A percentile compares a stretch with the other conserved stretches of the same genome.
These are phyloP conservation scores for Russula ochroleuca DNA, from an alignment of 768 basidiomycete species.

Conservation along the genomic window DNA sequence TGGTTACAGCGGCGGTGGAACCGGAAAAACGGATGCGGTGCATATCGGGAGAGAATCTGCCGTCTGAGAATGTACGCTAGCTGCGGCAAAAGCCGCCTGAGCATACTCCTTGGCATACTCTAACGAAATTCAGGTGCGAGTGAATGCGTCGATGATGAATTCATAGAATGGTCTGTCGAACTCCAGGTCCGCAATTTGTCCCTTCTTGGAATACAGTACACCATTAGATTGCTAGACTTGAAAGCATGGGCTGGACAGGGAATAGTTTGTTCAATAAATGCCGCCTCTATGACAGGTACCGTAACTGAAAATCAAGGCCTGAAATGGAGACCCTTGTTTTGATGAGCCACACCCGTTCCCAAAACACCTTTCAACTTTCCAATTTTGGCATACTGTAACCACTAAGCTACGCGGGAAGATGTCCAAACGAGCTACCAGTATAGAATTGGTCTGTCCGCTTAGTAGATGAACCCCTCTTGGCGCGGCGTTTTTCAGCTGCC, in stretches of 20 bases:
- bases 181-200: constrained; percentile 41
- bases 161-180: constrained; percentile 80
- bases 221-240: too few relatives aligned
- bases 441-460: neutral
- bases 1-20: constrained; percentile 44
- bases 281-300: too few relatives aligned
- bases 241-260: too few relatives aligned
- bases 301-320: neutral
- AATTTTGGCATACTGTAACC: neutral
- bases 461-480: neutral
- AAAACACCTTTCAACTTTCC: constrained; percentile 4
- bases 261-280: too few relatives aligned
- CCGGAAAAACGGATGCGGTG: neutral
- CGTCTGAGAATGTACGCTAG: constrained; percentile 89
- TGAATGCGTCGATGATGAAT: constrained; percentile 87
- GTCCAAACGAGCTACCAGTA: neutral
- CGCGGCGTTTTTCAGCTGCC: neutral
- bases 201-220: too few relatives aligned
- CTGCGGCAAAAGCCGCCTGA: too few relatives aligned
- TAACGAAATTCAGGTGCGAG: constrained; percentile 84
- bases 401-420: neutral
- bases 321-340: neutral
- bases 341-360: too few relatives aligned
- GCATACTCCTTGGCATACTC: too few relatives aligned
- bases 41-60: constrained; percentile 41